phyloP scores from a whole-genome alignment of 1,139 yeast species.

The Yamadazyma trypodendri region DNA sequence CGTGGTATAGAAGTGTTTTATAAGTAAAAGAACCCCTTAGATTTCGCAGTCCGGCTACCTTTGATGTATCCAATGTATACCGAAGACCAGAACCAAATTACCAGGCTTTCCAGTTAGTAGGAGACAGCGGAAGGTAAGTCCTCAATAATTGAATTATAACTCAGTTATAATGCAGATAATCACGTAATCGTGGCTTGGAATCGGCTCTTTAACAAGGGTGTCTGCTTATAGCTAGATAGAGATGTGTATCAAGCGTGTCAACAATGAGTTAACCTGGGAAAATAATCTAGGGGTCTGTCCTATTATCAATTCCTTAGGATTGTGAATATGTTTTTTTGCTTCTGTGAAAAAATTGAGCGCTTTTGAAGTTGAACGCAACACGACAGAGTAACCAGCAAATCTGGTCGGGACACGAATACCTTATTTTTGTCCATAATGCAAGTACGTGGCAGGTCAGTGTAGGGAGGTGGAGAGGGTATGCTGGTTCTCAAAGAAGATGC shows the following conservation, averaged over 20 bases:
- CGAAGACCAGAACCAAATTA: no score
- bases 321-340: slow-evolving; percentile 1
- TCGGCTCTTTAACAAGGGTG: no score
- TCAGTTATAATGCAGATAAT: neutral
- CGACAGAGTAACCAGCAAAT: neutral
- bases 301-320: neutral
- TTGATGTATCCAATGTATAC: neutral
- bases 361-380: neutral
- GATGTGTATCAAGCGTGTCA: neutral
- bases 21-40: no score
- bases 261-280: neutral
- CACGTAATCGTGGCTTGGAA: no score
- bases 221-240: neutral
- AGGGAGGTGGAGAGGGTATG: no score
- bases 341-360: slow-evolving; percentile 1
- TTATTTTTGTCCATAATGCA: no score
- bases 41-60: no score
- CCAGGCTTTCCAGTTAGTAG: no score
- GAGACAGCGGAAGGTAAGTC: no score
- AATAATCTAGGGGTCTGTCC: neutral
- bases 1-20: neutral
- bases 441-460: no score
- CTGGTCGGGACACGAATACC: neutral
- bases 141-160: neutral
- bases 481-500: no score